A percentile compares a stretch with the other conserved stretches of the same genome.
These are phyloP conservation scores for Aspergillus glaucus DNA, from an alignment of 2,329 filamentous ascomycete species.

Conservation along the genomic window DNA sequence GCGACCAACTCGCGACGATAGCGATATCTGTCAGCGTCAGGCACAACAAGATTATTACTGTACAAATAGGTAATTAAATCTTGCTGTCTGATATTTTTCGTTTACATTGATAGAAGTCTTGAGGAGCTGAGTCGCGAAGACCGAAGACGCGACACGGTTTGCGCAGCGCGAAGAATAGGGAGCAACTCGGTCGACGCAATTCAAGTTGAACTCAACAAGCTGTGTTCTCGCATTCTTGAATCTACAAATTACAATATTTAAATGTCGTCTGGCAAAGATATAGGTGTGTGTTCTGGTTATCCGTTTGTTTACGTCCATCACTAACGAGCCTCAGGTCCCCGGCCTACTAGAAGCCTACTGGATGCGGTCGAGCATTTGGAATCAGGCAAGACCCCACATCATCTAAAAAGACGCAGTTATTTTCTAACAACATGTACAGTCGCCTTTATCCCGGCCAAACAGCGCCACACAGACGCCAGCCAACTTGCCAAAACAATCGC, in stretches of 20 bases:
- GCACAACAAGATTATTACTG: too few relatives aligned
- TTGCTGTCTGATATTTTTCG: too few relatives aligned
- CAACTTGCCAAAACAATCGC: slow-evolving; percentile 58
- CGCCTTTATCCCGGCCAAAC: slow-evolving; percentile 53
- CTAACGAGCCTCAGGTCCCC: slow-evolving; percentile 4
- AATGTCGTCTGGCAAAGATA: slow-evolving; percentile 13
- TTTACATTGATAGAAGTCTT: background rate
- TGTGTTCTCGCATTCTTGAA: too few relatives aligned
- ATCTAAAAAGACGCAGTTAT: background rate
- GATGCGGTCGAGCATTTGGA: slow-evolving; percentile 33
- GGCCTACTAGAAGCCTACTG: slow-evolving; percentile 18
- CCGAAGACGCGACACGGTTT: slow-evolving; percentile 7
- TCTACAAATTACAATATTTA: background rate
- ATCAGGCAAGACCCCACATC: slow-evolving; percentile 21
- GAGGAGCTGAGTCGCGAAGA: background rate
- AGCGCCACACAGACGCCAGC: slow-evolving; percentile 58
- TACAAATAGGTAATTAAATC: too few relatives aligned
- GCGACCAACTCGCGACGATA: background rate
- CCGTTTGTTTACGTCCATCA: too few relatives aligned
- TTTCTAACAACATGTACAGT: slow-evolving; percentile 17
- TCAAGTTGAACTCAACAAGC: background rate
- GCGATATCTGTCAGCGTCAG: too few relatives aligned
- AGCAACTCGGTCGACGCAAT: background rate
- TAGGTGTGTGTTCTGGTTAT: slow-evolving; percentile 13
- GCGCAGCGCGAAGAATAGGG: background rate